Evolutionary conservation across 2,329 filamentous ascomycete genomes (phyloP), one percentile per base, ranked within the genome.

Genomic region (Metarhizium anisopliae): DNA sequence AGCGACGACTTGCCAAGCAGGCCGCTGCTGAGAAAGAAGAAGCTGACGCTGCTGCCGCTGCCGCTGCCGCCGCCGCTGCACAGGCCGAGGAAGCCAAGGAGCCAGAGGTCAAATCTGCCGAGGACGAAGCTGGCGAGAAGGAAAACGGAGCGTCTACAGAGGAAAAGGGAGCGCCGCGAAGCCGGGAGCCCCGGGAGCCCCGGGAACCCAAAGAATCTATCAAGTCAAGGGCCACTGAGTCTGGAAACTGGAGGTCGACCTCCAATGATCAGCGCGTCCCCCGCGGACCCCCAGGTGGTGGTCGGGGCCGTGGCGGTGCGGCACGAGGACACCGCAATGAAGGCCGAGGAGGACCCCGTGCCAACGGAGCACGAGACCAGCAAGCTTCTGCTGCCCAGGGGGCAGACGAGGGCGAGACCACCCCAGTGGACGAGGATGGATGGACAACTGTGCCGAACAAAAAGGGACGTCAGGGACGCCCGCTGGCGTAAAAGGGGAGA

Each of bases 1-100:
- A 90, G 61, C 78, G 77, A 56, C 79, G 81, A 53, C 69, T 83
- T 38, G 84, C 81, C 29, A 84, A 84, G 70, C 79, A 82, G 58
- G 79, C 77, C 42, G 77, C 77, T 32, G 77, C 73, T 8, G 77
- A 77, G 54, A 77, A 77, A 63, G 73, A 74, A 42, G 72, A 70
- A 43, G 70, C 70, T 0, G 68, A 69, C 6, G 71, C 70, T 49
- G 68, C 68, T 51, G 62, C 20, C 20, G 20, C 69, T 54, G 56
- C 62, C 50, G 66, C 67, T 50, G 61, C 63, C 6, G 67, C 42
- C 18, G 42, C 42, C 11, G 42, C 42, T 45, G 53, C 47, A 29
- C 29, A 68, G 50, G 68, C 61, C 32, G 70, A 73, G 45, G 66
- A 64, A 2, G 68, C 70, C 36, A 63, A 67, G 55, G 63, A 67